Evolutionary conservation across 169 alveolate species (phyloP), one percentile per base, ranked within the genome.

Genomic region (Cryptosporidium xiaoi): DNA sequence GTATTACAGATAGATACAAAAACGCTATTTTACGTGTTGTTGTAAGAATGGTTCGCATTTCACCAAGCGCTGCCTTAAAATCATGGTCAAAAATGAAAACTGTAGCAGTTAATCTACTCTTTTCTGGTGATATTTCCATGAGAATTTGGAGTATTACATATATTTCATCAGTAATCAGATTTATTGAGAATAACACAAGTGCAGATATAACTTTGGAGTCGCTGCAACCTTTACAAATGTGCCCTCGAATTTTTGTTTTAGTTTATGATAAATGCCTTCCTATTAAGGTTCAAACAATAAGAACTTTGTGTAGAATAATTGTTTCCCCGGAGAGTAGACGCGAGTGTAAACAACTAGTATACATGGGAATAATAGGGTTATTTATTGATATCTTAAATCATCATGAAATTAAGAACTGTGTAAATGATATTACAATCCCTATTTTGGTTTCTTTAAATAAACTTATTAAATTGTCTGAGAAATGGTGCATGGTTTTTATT

Each of bases 331-430:
- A 34, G 1, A 77, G 51, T 34, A 56, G 50, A 77, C 36, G 40
- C 13, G 71, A 60, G 29, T 77, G 71, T 51, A 56, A 40, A 18
- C 69, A 62, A n/a, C 29, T 77, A 62, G 87, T 77, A 13, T 77
- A 77, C 18, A 77, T 77, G 87, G 87, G 87, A 29, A 44, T 77
- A 12, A 60, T 77, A 27, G 87, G 87, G 48, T 36, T 77, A 44
- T 56, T 77, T 24, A 36, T 77, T 15, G 87, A 77, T 60, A 56
- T 77, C 10, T 44, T 77, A 77, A 60, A 60, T 48, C 69, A 77
- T 16, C 29, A 56, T 44, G 77, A 77, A 3, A n/a, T 77, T 27
- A 60, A 20, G 46, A 62, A 40, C 44, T 77, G 65, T 46, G 27
- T 27, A 44, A 56, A 77, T 40, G 33, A 31, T 29, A 24, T 48